Evolutionary conservation across 208 protist species (phyloP).

Genomic region (Wallacemonas rigidus): DNA sequence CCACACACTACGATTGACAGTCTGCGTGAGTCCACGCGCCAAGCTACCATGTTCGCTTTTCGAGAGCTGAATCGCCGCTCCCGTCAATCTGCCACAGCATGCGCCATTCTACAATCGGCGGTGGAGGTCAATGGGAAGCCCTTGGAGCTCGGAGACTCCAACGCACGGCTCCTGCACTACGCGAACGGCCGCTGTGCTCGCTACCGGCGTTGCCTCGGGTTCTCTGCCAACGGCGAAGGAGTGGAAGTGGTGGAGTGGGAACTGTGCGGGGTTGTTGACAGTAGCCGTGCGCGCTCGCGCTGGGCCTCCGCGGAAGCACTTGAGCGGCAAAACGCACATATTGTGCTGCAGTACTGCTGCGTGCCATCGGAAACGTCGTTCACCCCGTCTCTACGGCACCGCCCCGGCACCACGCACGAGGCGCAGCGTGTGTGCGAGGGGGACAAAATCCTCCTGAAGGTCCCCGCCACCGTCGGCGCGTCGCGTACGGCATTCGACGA

Average conservation of each 20-base stretch:
- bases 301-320: neutral
- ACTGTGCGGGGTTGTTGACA: constrained; percentile 46
- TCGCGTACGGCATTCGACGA: neutral
- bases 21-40: constrained; percentile 31
- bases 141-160: constrained; percentile 45
- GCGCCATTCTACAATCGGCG: constrained; percentile 46
- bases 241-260: constrained; percentile 56
- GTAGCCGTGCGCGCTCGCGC: neutral
- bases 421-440: constrained; percentile 3
- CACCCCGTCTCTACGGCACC: constrained; percentile 6
- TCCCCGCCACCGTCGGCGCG: neutral
- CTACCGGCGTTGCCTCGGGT: constrained; percentile 66
- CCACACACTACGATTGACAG: constrained; percentile 30
- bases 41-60: constrained; percentile 54
- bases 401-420: neutral
- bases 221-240: constrained; percentile 64
- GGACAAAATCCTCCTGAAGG: neutral
- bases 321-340: constrained; percentile 14
- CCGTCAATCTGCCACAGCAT: neutral
- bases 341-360: constrained; percentile 32
- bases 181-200: constrained; percentile 36
- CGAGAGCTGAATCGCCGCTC: constrained; percentile 22
- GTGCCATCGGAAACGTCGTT: constrained; percentile 32
- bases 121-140: constrained; percentile 45
- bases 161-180: constrained; percentile 29